Evolutionary conservation across 257 asterid species (phyloP).

Genomic region (Asclepias syriaca): DNA sequence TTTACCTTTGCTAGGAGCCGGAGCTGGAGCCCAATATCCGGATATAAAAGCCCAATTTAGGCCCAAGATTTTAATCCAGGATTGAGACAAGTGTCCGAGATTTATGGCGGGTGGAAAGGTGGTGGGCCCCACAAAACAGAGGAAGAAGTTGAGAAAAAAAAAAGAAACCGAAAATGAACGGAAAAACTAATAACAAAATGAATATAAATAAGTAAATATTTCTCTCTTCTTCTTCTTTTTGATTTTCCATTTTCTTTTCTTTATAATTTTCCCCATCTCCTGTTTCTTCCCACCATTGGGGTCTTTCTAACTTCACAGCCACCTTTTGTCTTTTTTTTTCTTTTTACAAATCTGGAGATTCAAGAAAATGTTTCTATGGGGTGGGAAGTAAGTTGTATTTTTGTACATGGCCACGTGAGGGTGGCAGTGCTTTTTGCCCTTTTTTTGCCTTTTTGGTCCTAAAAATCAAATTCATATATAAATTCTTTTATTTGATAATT

Average conservation of each 20-base stretch:
- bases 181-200: conserved; percentile 9
- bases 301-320: conserved; percentile 10
- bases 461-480: conserved; percentile 12
- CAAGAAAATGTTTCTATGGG: conserved; percentile 7
- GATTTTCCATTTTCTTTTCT: too few relatives aligned
- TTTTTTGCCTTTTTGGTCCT: not conserved
- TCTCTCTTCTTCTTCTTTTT: not conserved
- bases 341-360: not conserved
- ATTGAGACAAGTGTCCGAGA: not conserved
- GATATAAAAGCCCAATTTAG: conserved; percentile 1
- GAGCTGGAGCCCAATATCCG: not conserved
- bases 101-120: not conserved
- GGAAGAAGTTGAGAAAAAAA: not conserved
- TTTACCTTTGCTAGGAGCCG: conserved; percentile 24
- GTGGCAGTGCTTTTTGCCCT: conserved; percentile 8
- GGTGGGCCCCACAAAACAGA: not conserved
- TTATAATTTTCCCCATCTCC: not conserved
- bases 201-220: conserved; percentile 14
- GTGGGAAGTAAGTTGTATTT: conserved; percentile 1
- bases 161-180: not conserved
- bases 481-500: conserved; percentile 23
- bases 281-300: not conserved
- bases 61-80: conserved; percentile 5
- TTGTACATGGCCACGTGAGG: conserved; percentile 20
- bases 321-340: conserved; percentile 1